Evolutionary conservation across 1,139 yeast species (phyloP), one percentile per base, ranked within the genome.

Genomic region (Candida glucosophila): DNA sequence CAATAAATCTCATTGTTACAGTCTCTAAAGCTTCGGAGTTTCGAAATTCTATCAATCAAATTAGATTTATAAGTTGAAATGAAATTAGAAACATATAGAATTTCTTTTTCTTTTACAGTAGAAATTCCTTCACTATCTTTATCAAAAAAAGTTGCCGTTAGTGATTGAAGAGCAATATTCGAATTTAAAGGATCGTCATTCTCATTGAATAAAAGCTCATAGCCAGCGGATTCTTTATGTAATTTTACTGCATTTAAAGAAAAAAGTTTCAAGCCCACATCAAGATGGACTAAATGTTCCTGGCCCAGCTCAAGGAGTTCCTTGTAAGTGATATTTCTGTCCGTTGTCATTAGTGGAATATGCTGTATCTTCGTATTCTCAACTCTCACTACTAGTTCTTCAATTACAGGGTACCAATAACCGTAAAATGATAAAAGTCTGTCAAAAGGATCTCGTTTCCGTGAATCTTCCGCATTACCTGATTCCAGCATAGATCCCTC

Each of bases 1-100:
- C 63, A 44, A 28, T 57, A 58, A 6, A 56, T 32, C 29, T 58
- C 68, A 12, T 58, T 41, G 2, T 56, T 54, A 31, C 62, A 56
- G 36, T 56, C 44, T 34, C 54, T 43, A 39, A 65, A 61, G 4
- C 64, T 58, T 32, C 46, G 39, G 1, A 61, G 53, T 36, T 47
- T 36, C 26, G 58, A 48, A 31, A 64, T 28, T 40, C 49, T 44
- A 45, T 61, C 56, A 7, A 67, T 50, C 10, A 69, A 32, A 34
- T 77, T 77, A 0, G 82, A 67, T 36, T 71, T 71, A 29, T 71
- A 61, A 11, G 73, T 71, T 17, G 70, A 36, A 18, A 73, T 63
- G 29, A 63, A 50, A 38, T 62, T 72, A 1, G 82, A 81, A 3
- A 73, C 42, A 24, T 60, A 68, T 14, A 73, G 40, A 5, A 75